Base-by-base conservation (phyloP, 805 yeast species). In the Kodamaea kakaduensis region DNA sequence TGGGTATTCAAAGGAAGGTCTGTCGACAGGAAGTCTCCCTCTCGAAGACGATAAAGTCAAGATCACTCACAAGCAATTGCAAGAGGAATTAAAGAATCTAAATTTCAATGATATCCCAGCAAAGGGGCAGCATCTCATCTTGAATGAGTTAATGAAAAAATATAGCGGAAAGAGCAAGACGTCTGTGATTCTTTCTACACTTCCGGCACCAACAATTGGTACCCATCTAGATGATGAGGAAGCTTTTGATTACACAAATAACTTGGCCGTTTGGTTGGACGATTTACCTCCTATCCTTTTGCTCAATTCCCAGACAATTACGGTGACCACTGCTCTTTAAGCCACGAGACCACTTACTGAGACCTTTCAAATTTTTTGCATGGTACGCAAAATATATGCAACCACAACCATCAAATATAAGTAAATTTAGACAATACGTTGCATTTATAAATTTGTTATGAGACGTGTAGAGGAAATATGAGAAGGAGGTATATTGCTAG, bases 21-120 rank as follows among this genome's bases (percentile, higher is more conserved):
- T 16, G 22, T 28, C 12, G 15, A 25, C 36, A 6, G 42, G 43
- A 1, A 37, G 38, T 4, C 28, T n/a, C n/a, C n/a, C n/a, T n/a
- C 10, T 25, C 21, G 17, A 16, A 16, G 36, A 23, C 5, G 43
- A 38, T 6, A 44, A 47, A 6, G 31, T 43, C 18, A 37, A 41
- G 10, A 44, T 64, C 6, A 63, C 66, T 1, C 54, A 48, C 25
- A 62, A 56, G 38, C 61, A 66, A 37, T 46, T 67, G 32, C 62
- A 60, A 42, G 55, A 57, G 28, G 73, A 67, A 41, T 48, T 67
- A 25, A 54, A 51, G 17, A 50, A 46, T 15, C 48, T 67, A 24
- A 73, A 84, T 1, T 89, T 89, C 59, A 84, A 87, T 54, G 93
- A 85, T 42, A 59, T 90, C n/a, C 95, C 97, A 0, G 93, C 95